Evolutionary conservation across 169 alveolate genomes (phyloP).

Genomic region (Amoebophrya sp.): DNA sequence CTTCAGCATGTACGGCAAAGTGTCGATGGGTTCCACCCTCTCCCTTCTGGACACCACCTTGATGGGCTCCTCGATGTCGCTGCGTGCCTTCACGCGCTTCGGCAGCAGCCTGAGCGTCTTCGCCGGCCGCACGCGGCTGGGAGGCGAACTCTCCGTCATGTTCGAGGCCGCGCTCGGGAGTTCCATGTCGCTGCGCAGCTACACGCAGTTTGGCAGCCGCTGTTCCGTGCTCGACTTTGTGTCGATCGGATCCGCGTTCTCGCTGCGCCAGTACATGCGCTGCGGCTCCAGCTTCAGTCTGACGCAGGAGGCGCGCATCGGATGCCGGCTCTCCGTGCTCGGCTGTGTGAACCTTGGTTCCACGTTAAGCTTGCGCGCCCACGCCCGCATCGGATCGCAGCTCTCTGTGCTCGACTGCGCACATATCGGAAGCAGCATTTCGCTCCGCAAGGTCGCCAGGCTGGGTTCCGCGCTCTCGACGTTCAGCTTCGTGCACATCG

Average conservation of each 20-base stretch:
- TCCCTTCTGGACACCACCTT: too few species aligned
- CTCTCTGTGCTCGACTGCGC: not conserved
- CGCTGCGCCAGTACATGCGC: not conserved
- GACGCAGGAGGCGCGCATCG: conserved; percentile 8
- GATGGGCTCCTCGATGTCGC: too few species aligned
- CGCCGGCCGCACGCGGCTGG: too few species aligned
- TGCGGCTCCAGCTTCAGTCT: too few species aligned
- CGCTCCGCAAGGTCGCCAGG: not conserved
- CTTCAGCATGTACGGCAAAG: not conserved
- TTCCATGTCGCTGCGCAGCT: not conserved
- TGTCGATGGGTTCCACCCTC: too few species aligned
- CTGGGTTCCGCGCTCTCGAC: not conserved
- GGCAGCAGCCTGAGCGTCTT: too few species aligned
- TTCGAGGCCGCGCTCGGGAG: conserved; percentile 14
- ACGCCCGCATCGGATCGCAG: not conserved
- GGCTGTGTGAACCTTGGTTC: not conserved
- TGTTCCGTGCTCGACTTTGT: not conserved
- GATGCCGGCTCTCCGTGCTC: not conserved
- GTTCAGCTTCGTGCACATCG: too few species aligned
- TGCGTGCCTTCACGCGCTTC: too few species aligned
- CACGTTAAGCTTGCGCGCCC: not conserved
- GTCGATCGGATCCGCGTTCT: not conserved
- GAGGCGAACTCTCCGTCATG: too few species aligned
- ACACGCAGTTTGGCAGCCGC: too few species aligned
- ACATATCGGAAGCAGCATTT: not conserved